Conservation (phyloP, 2,329 filamentous ascomycete genomes). For the Fusarium sp. region DNA sequence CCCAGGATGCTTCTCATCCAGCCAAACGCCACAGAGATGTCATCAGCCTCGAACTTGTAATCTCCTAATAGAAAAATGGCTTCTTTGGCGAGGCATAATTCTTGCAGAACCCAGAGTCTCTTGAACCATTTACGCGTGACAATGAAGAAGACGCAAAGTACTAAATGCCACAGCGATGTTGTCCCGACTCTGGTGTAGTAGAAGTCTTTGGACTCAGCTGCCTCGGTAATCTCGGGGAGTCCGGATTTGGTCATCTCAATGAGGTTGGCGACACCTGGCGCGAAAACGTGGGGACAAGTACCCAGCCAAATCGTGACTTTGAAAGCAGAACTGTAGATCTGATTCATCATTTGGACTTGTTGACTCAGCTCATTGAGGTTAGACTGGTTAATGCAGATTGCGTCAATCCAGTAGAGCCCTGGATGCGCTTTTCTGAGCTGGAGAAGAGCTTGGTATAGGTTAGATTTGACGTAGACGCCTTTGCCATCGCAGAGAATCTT, state of each 20-base stretch:
- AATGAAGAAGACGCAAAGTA: background rate
- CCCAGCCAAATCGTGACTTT: background rate
- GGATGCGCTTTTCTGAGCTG: background rate
- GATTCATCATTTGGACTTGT: background rate
- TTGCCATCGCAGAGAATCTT: background rate
- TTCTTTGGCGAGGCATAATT: background rate
- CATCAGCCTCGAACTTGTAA: background rate
- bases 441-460: background rate
- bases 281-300: background rate
- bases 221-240: background rate
- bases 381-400: background rate
- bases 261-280: background rate
- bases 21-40: background rate
- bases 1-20: background rate
- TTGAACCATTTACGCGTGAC: background rate
- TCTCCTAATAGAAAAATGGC: background rate
- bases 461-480: background rate
- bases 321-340: background rate
- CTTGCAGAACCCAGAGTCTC: background rate
- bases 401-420: background rate
- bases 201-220: background rate
- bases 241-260: background rate
- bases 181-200: background rate
- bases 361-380: background rate
- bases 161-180: background rate